phyloP scores from a whole-genome alignment of 2,329 filamentous ascomycete genomes.

The Nothophoma quercina region DNA sequence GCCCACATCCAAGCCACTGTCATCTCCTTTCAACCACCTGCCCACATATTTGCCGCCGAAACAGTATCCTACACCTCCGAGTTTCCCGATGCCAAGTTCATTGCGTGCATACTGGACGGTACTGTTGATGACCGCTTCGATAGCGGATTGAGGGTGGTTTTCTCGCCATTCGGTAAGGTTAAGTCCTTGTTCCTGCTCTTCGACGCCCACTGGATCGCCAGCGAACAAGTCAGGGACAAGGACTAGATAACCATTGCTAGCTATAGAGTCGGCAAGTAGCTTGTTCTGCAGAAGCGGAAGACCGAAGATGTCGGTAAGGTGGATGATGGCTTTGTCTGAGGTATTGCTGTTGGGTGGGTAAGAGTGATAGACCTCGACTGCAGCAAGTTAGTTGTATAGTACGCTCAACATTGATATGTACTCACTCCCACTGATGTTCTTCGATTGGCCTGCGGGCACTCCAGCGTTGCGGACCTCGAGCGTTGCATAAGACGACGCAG shows the following conservation, averaged over 20 bases:
- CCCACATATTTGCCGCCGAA: conserved; percentile 78
- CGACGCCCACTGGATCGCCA: conserved; percentile 36
- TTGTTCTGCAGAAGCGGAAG: conserved; percentile 43
- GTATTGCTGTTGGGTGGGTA: conserved; percentile 26
- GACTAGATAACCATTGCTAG: conserved; percentile 44
- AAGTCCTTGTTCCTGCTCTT: conserved; percentile 73
- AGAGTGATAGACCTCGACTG: conserved; percentile 32
- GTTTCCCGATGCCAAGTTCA: conserved; percentile 62
- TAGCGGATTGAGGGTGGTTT: conserved; percentile 53
- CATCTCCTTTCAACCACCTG: conserved; percentile 63
- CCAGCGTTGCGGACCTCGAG: conserved; percentile 25
- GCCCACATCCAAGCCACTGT: conserved; percentile 65
- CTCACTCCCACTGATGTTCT: conserved; percentile 37
- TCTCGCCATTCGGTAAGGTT: conserved; percentile 54
- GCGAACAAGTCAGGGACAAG: conserved; percentile 47
- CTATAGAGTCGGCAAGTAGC: conserved; percentile 46
- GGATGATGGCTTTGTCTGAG: conserved; percentile 41
- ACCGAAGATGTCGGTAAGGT: conserved; percentile 48
- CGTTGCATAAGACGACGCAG: conserved; percentile 14
- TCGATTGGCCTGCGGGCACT: conserved; percentile 26
- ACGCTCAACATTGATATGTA: background rate
- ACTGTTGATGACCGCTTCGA: conserved; percentile 58
- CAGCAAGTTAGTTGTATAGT: background rate
- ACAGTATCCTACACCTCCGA: conserved; percentile 75
- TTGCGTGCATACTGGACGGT: conserved; percentile 66